Base-by-base conservation (phyloP, 2,329 filamentous ascomycete species). In the Lomentospora prolificans region DNA sequence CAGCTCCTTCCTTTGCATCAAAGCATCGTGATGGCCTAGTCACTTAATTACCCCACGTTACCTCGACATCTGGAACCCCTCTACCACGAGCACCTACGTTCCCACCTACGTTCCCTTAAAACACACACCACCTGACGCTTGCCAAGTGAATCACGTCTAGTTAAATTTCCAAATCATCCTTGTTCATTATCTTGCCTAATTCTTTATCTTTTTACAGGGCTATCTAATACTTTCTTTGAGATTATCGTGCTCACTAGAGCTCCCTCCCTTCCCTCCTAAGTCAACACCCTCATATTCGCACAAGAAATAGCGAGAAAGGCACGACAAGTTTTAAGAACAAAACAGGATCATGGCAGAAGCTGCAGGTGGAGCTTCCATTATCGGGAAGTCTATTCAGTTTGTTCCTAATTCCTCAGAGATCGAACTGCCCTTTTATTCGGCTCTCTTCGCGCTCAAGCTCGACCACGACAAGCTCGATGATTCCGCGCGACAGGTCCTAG, bases 401-500 rank as follows among this genome's bases (percentile, higher is more conserved):
- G 89, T 90, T 58, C 86, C 92, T 1, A 97, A 96, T 76, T 82
- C 86, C 41, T 96, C 92, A 51, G 90, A 96, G 72, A 90, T 97
- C 66, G 94, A 99, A 68, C 79, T 97, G 46, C 89, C 90, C 48
- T 99, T 99, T 72, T 99, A 96, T 69, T 87, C 89, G 50, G 86
- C 90, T 4, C 81, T 99, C n/a, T 94, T 95, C 58, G 84, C 86
- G 4, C 87, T 87, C 61, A 99, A 99, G 73, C 90, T 99, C 67
- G 90, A 97, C 69, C 86, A 95, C 79, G 94, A 96, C 74, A 96
- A 91, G 72, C 88, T 99, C 53, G 89, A 96, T 73, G 92, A 95
- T 70, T 95, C 91, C 8, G 88, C 90, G 24, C 87, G 92, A 48
- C 85, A 86, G 58, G 80, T 97, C 2, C 78, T 95, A 28, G 94